These are phyloP conservation scores for Saitozyma sp. DNA, from an alignment of 768 basidiomycete species.

Conservation along the genomic window DNA sequence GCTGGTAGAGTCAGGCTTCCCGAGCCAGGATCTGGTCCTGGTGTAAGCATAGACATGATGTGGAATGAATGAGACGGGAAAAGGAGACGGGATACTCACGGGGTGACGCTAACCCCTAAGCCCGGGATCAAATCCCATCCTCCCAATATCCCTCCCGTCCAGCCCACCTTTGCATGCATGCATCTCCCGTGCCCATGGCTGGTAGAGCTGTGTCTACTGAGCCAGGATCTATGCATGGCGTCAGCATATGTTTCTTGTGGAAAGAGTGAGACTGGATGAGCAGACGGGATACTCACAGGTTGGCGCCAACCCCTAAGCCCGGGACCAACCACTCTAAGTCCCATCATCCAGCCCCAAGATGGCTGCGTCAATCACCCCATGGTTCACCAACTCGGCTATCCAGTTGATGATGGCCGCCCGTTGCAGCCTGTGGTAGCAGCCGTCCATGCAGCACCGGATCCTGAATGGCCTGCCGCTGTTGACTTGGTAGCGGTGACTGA, in stretches of 20 bases:
- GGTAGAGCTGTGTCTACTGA: background rate
- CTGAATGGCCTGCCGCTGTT: background rate
- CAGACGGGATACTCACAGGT: background rate
- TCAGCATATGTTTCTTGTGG: background rate
- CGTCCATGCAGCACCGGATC: background rate
- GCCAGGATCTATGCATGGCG: background rate
- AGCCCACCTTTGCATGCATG: too few relatives aligned
- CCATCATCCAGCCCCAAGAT: background rate
- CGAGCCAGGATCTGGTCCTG: too few relatives aligned
- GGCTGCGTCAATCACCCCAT: background rate
- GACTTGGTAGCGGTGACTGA: background rate
- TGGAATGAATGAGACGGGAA: too few relatives aligned
- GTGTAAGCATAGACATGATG: too few relatives aligned
- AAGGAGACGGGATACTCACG: too few relatives aligned
- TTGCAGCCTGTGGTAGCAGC: slow-evolving; percentile 4
- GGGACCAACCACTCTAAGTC: background rate
- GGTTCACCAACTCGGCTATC: slow-evolving; percentile 2
- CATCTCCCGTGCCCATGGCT: too few relatives aligned
- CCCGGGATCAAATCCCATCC: too few relatives aligned
- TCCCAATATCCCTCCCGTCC: too few relatives aligned
- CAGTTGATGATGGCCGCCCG: slow-evolving; percentile 1
- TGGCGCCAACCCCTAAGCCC: background rate
- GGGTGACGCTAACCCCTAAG: too few relatives aligned
- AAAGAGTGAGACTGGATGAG: background rate
- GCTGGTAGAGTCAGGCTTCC: too few relatives aligned